Conservation (phyloP, 2,329 filamentous ascomycete species). For the Balansia obtecta region DNA sequence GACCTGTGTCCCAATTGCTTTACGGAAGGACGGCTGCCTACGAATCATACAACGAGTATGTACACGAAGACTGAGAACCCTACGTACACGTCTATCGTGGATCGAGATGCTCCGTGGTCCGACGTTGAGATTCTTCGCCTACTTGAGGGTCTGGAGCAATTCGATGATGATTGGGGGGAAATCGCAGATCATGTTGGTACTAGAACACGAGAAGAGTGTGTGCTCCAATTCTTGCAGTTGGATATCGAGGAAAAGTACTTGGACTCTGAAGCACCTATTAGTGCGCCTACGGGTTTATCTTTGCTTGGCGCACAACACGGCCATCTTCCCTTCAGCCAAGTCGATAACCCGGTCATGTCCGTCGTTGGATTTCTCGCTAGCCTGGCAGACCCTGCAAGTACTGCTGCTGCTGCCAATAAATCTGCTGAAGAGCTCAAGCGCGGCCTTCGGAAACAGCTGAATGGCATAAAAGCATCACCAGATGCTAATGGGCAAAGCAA, state of each 20-base stretch:
- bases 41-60: constrained; percentile 64
- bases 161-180: constrained; percentile 90
- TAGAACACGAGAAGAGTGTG: constrained; percentile 87
- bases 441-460: constrained; percentile 65
- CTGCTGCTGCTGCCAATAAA: constrained; percentile 79
- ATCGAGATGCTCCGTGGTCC: constrained; percentile 80
- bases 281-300: constrained; percentile 44
- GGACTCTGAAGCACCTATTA: constrained; percentile 52
- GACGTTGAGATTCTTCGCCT: constrained; percentile 82
- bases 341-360: constrained; percentile 93
- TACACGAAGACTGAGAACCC: constrained; percentile 86
- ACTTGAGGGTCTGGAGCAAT: constrained; percentile 81
- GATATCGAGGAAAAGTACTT: constrained; percentile 97
- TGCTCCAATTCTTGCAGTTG: constrained; percentile 88
- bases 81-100: constrained; percentile 64
- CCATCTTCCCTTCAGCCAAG: constrained; percentile 77
- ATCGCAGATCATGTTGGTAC: constrained; percentile 89
- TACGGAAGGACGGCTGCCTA: constrained; percentile 70
- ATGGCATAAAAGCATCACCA: constrained; percentile 34
- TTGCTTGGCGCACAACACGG: constrained; percentile 64
- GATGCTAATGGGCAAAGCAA: constrained; percentile 49
- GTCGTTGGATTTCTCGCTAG: constrained; percentile 90
- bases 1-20: constrained; percentile 89
- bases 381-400: constrained; percentile 78
- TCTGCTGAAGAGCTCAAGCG: constrained; percentile 79